phyloP scores from a whole-genome alignment of 2,329 filamentous ascomycete species.

The Aureobasidium mangrovei region DNA sequence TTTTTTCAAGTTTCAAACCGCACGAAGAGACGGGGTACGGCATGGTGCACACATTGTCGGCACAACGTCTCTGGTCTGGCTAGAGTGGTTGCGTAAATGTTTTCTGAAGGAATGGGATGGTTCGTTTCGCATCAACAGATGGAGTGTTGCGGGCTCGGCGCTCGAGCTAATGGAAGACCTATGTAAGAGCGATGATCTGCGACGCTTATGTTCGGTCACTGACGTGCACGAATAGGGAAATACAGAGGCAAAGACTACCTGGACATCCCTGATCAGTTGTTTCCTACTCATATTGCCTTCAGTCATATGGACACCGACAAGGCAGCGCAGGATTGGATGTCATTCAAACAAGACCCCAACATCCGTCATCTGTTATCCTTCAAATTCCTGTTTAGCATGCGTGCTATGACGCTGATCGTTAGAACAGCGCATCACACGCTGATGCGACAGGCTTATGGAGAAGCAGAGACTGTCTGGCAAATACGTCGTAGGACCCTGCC shows the following conservation, averaged over 20 bases:
- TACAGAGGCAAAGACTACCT: slow-evolving; percentile 15
- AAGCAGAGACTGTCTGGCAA: slow-evolving; percentile 10
- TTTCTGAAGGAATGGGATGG: slow-evolving; percentile 77
- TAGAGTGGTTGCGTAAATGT: slow-evolving; percentile 67
- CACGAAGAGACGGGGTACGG: not conserved
- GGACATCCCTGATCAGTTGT: slow-evolving; percentile 58
- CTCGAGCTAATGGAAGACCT: slow-evolving; percentile 59
- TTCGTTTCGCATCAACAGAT: slow-evolving; percentile 57
- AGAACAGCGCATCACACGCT: slow-evolving; percentile 76
- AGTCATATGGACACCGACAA: slow-evolving; percentile 67
- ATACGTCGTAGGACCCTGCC: slow-evolving; percentile 12
- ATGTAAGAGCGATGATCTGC: not conserved
- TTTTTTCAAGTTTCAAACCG: slow-evolving; percentile 4
- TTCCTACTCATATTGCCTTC: slow-evolving; percentile 65
- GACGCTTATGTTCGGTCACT: not conserved
- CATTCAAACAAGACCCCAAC: slow-evolving; percentile 52
- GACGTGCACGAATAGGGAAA: slow-evolving; percentile 19
- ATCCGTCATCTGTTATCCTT: slow-evolving; percentile 69
- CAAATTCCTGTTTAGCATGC: slow-evolving; percentile 67
- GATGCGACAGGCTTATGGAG: slow-evolving; percentile 50
- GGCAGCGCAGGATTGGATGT: slow-evolving; percentile 64
- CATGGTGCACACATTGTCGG: slow-evolving; percentile 6
- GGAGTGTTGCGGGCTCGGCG: slow-evolving; percentile 67
- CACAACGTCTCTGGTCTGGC: slow-evolving; percentile 26
- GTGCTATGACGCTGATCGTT: slow-evolving; percentile 72